Conservation (phyloP, 2,329 filamentous ascomycete species). For the Phialemonium atrogriseum region DNA sequence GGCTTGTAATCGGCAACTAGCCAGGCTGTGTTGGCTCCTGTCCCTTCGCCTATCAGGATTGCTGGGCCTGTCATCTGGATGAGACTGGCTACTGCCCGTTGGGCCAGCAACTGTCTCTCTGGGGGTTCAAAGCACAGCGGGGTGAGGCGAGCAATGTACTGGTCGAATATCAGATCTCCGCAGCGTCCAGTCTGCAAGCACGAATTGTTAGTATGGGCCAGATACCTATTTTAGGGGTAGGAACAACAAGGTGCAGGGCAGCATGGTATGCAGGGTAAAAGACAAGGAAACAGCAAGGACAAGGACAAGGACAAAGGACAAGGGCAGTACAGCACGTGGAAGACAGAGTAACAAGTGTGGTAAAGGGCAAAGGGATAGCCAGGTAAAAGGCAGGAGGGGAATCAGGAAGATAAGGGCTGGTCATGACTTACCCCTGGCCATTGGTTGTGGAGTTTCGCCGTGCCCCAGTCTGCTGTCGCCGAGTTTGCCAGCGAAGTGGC, state of each 20-base stretch:
- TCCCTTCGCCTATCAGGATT: slow-evolving; percentile 41
- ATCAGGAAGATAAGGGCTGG: too few relatives aligned
- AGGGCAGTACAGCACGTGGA: too few relatives aligned
- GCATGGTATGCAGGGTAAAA: background rate
- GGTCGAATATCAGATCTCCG: slow-evolving; percentile 39
- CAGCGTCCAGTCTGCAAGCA: slow-evolving; percentile 24
- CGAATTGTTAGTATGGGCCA: too few relatives aligned
- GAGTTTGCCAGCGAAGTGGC: slow-evolving; percentile 22
- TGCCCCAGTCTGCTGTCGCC: slow-evolving; percentile 12
- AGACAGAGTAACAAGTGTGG: too few relatives aligned
- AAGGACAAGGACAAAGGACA: too few relatives aligned
- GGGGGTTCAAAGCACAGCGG: slow-evolving; percentile 20
- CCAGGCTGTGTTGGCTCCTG: slow-evolving; percentile 36
- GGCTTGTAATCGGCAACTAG: slow-evolving; percentile 40
- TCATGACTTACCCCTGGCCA: slow-evolving; percentile 31
- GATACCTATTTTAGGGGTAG: too few relatives aligned
- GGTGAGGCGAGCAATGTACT: slow-evolving; percentile 35
- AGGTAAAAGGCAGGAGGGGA: too few relatives aligned
- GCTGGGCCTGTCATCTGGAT: slow-evolving; percentile 11
- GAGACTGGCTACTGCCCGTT: slow-evolving; percentile 7
- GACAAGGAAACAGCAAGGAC: slow-evolving; percentile 8
- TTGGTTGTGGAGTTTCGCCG: slow-evolving; percentile 22
- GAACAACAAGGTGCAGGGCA: slow-evolving; percentile 2
- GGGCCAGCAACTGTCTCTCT: slow-evolving; percentile 19
- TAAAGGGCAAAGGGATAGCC: too few relatives aligned